Evolutionary conservation across 1,284 basidiomycete species (phyloP).

Genomic region (Ustilago cynodontis): DNA sequence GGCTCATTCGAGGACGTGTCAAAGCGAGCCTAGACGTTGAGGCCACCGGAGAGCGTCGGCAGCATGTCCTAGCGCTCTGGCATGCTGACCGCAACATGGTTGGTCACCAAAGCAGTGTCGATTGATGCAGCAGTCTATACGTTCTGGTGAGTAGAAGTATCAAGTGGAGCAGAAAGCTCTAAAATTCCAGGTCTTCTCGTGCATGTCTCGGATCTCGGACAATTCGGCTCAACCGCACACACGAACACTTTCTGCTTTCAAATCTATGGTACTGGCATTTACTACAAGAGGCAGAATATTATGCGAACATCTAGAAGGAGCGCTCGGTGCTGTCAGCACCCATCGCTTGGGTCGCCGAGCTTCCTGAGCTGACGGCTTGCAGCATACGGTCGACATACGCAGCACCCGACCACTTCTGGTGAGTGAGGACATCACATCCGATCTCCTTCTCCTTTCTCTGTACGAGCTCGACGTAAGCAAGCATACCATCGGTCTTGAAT

Average conservation of each 20-base stretch:
- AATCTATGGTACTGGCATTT: background rate
- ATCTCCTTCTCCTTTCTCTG: slow-evolving; percentile 69
- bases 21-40: background rate
- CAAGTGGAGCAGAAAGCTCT: slow-evolving; percentile 17
- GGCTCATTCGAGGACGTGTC: background rate
- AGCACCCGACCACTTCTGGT: slow-evolving; percentile 69
- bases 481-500: slow-evolving; percentile 76
- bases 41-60: background rate
- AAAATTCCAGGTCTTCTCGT: slow-evolving; percentile 21
- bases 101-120: background rate
- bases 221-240: no score
- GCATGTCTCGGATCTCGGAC: slow-evolving; percentile 22
- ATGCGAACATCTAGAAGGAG: slow-evolving; percentile 37
- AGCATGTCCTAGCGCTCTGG: slow-evolving; percentile 5
- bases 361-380: slow-evolving; percentile 65
- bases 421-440: slow-evolving; percentile 67
- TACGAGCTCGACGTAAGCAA: slow-evolving; percentile 67
- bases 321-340: slow-evolving; percentile 63
- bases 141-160: background rate
- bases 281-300: background rate
- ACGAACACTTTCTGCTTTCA: no score
- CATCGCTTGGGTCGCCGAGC: slow-evolving; percentile 64
- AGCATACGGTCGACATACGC: slow-evolving; percentile 67
- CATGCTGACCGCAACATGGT: slow-evolving; percentile 46
- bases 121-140: background rate